phyloP scores from a whole-genome alignment of 1,284 basidiomycete species.

The Agaricales sp. region DNA sequence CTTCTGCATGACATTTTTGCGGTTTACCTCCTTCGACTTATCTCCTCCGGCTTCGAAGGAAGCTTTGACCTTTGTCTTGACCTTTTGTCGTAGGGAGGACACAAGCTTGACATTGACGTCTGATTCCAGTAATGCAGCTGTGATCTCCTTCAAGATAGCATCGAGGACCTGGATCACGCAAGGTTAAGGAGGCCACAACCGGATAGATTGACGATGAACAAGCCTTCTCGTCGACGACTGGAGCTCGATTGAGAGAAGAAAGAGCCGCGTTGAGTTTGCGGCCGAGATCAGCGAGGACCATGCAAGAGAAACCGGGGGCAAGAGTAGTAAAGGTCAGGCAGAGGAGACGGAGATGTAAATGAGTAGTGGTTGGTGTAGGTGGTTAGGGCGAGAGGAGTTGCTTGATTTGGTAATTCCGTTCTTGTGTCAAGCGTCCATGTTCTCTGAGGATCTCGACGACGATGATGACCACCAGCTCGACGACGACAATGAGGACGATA shows the following conservation, averaged over 20 bases:
- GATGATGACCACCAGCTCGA: conserved; percentile 32
- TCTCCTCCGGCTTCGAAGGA: conserved; percentile 58
- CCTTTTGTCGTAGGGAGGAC: conserved; percentile 76
- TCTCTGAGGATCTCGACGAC: conserved; percentile 30
- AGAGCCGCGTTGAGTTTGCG: conserved; percentile 90
- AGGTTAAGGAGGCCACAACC: conserved; percentile 10
- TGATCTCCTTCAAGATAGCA: conserved; percentile 90
- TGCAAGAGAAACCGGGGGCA: conserved; percentile 24
- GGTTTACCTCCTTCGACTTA: conserved; percentile 71
- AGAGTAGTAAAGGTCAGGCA: not conserved
- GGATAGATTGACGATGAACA: conserved; percentile 8
- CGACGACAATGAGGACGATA: conserved; percentile 35
- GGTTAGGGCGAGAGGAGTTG: too few species aligned
- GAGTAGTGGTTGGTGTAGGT: too few species aligned
- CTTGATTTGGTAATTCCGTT: not conserved
- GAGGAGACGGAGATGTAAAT: too few species aligned
- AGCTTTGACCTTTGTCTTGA: conserved; percentile 80
- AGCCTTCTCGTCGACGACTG: conserved; percentile 86
- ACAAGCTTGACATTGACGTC: conserved; percentile 99
- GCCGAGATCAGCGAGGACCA: conserved; percentile 97
- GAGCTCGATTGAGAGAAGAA: conserved; percentile 79
- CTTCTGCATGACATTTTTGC: conserved; percentile 86
- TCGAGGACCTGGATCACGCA: conserved; percentile 67
- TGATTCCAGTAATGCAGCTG: conserved; percentile 87
- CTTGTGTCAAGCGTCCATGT: not conserved